Conservation (phyloP, 129 eudicot species). For the Flaveria sonorensis region DNA sequence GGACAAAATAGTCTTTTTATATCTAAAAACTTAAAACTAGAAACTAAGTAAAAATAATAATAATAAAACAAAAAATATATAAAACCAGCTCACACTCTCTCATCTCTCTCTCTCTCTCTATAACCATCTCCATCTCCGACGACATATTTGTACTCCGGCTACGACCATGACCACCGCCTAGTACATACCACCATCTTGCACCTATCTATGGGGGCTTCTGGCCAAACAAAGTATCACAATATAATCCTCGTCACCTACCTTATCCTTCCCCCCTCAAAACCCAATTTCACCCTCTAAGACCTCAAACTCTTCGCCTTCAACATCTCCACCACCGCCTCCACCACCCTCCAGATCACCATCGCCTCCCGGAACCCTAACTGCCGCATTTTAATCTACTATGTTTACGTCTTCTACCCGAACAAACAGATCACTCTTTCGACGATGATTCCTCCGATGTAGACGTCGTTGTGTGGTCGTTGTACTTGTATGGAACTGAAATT, state of each 20-base stretch:
- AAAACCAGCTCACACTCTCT: too few relatives aligned
- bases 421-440: conserved; percentile 68
- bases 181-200: too few relatives aligned
- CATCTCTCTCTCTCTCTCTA: too few relatives aligned
- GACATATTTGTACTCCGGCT: too few relatives aligned
- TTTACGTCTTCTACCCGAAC: conserved; percentile 53
- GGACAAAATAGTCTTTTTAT: too few relatives aligned
- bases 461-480: conserved; percentile 62
- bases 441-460: conserved; percentile 55
- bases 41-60: too few relatives aligned
- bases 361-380: conserved; percentile 66
- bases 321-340: conserved; percentile 53
- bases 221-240: not conserved
- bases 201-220: too few relatives aligned
- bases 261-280: conserved; percentile 74
- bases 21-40: too few relatives aligned
- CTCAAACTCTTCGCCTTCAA: conserved; percentile 60
- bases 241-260: conserved; percentile 51
- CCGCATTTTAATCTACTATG: conserved; percentile 64
- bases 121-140: too few relatives aligned
- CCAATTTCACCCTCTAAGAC: conserved; percentile 72
- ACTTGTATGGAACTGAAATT: conserved; percentile 51
- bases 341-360: conserved; percentile 65
- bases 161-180: too few relatives aligned
- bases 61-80: too few relatives aligned